Conservation (phyloP, 2,329 filamentous ascomycete species). For the Dryadomyces quercus-mongolicae region DNA sequence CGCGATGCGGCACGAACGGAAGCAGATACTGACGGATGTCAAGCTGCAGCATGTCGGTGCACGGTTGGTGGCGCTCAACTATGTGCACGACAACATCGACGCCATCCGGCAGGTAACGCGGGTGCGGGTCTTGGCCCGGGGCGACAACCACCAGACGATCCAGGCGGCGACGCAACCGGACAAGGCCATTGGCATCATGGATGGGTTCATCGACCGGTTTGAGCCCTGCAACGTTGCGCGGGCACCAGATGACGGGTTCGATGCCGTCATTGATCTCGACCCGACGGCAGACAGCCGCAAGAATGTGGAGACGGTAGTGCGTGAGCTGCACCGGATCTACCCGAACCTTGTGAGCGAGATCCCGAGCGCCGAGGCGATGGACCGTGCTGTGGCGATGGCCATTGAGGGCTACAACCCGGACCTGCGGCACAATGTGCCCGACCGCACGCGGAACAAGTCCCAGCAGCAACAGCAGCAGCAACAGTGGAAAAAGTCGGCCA, state of each 20-base stretch:
- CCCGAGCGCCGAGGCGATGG: conserved; percentile 62
- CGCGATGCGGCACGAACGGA: conserved; percentile 74
- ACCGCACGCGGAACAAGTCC: conserved; percentile 35
- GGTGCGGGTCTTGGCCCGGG: conserved; percentile 67
- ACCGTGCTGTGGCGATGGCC: conserved; percentile 65
- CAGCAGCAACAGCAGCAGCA: conserved; percentile 18
- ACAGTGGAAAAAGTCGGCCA: conserved; percentile 24
- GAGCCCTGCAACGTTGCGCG: conserved; percentile 57
- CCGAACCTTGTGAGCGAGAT: conserved; percentile 62
- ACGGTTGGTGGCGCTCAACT: conserved; percentile 76
- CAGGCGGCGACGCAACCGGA: conserved; percentile 62
- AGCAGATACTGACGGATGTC: conserved; percentile 77
- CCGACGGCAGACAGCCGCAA: conserved; percentile 63
- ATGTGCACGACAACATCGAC: conserved; percentile 67
- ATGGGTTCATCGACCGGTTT: conserved; percentile 80
- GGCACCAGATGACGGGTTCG: conserved; percentile 71
- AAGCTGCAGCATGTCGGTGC: conserved; percentile 47
- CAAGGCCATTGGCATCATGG: conserved; percentile 86
- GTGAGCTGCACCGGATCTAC: conserved; percentile 59
- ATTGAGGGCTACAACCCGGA: conserved; percentile 67
- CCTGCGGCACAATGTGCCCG: conserved; percentile 62
- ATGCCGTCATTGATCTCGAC: conserved; percentile 75
- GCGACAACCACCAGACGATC: conserved; percentile 97
- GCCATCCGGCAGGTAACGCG: conserved; percentile 64
- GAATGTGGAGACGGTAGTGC: conserved; percentile 74